Conservation (phyloP, 164 flowering plant genomes). For the Nelumbo lutea region DNA sequence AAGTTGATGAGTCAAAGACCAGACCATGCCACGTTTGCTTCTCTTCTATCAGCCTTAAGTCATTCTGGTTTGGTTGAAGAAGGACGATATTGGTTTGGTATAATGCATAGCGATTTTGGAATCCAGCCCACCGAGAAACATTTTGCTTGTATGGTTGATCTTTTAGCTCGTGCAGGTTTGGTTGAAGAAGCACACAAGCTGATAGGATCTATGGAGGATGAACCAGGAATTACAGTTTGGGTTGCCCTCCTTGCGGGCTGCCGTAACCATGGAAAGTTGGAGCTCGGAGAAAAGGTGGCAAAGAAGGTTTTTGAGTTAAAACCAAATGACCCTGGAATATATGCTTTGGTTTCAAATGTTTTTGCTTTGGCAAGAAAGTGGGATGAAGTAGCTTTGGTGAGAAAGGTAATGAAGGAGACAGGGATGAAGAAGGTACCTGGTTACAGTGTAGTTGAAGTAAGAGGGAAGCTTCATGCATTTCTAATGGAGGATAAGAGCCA, state of each 20-base stretch:
- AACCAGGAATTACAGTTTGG: conserved; percentile 26
- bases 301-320: conserved; percentile 20
- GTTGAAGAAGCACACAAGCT: conserved; percentile 22
- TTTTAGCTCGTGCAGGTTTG: conserved; percentile 27
- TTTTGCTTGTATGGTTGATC: conserved; percentile 30
- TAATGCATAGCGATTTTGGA: conserved; percentile 19
- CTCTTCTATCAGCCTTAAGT: conserved; percentile 30
- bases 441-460: conserved; percentile 21
- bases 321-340: conserved; percentile 32
- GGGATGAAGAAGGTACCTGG: conserved; percentile 27
- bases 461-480: conserved; percentile 24
- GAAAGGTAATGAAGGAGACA: conserved; percentile 23
- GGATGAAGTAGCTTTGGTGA: conserved; percentile 28
- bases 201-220: conserved; percentile 14
- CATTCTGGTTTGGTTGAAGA: conserved; percentile 32
- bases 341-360: conserved; percentile 27
- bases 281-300: conserved; percentile 19
- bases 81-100: conserved; percentile 23
- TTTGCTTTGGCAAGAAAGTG: conserved; percentile 23
- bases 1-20: conserved; percentile 10
- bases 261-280: conserved; percentile 15
- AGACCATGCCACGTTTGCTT: conserved; percentile 28
- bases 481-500: conserved; percentile 27
- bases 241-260: conserved; percentile 31
- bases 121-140: conserved; percentile 28